phyloP scores from a whole-genome alignment of 352 stramenopile genomes.

The Pythium insidiosum region DNA sequence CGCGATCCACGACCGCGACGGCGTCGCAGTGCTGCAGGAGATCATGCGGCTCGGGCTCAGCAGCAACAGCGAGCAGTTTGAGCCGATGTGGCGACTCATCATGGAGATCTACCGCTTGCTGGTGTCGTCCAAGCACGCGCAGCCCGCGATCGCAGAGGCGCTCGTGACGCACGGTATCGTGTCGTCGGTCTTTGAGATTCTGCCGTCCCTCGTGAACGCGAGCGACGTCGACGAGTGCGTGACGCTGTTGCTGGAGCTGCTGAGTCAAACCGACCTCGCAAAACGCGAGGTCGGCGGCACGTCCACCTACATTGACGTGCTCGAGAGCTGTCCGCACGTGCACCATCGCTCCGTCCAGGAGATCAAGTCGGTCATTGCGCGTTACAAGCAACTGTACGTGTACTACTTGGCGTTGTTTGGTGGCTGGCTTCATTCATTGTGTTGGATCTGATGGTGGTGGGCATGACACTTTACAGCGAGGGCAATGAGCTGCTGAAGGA shows the following conservation, averaged over 20 bases:
- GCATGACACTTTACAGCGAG: constrained; percentile 36
- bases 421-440: no score
- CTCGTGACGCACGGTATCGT: constrained; percentile 11
- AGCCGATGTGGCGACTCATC: no score
- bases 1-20: constrained; percentile 10
- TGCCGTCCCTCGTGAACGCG: not conserved
- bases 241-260: constrained; percentile 13
- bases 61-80: not conserved
- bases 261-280: constrained; percentile 9
- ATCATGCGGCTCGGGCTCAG: constrained; percentile 5
- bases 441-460: not conserved
- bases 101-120: constrained; percentile 13
- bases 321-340: constrained; percentile 7
- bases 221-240: constrained; percentile 3
- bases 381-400: constrained; percentile 18
- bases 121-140: constrained; percentile 1
- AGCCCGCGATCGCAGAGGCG: constrained; percentile 2
- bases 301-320: constrained; percentile 2
- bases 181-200: constrained; percentile 4
- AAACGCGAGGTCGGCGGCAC: constrained; percentile 7
- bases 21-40: constrained; percentile 8
- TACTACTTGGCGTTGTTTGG: no score
- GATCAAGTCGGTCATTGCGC: constrained; percentile 18
- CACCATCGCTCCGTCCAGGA: constrained; percentile 11
- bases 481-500: constrained; percentile 89